A percentile compares a stretch with the other conserved stretches of the same genome.
Evolutionary conservation across 306 rosid species (phyloP).

Genomic region (Abrus pulchellus): DNA sequence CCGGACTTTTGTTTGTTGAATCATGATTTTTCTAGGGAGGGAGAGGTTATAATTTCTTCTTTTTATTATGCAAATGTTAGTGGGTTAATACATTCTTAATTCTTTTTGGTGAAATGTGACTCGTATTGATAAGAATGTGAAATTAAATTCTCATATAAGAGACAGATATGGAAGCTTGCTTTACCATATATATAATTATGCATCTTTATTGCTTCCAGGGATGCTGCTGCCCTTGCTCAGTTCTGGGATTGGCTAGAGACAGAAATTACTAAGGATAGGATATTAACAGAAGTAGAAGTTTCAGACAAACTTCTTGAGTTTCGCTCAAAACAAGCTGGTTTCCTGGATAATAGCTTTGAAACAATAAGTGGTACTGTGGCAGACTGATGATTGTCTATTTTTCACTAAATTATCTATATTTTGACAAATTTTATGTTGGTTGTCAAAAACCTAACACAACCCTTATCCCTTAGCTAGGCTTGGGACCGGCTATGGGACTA

Average conservation of each 20-base stretch:
- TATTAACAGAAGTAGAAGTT: conserved; percentile 83
- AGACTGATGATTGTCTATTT: conserved; percentile 32
- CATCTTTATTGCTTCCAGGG: conserved; percentile 68
- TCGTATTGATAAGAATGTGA: conserved; percentile 32
- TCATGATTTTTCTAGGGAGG: conserved; percentile 12
- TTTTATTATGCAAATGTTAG: neutral
- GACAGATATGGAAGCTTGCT: conserved; percentile 14
- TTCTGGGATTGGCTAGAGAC: conserved; percentile 97
- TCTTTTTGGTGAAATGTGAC: neutral
- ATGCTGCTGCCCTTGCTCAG: conserved; percentile 91
- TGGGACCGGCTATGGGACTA: too few species aligned
- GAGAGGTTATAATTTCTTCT: neutral
- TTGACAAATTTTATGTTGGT: too few species aligned
- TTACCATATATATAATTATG: conserved; percentile 42
- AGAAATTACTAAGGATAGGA: conserved; percentile 63
- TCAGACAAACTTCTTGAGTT: conserved; percentile 90
- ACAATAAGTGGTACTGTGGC: conserved; percentile 94
- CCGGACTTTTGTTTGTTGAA: conserved; percentile 14
- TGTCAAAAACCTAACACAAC: too few species aligned
- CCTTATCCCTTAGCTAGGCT: too few species aligned
- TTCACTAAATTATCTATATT: conserved; percentile 6
- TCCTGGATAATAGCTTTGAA: conserved; percentile 93
- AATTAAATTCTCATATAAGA: neutral
- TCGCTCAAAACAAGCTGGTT: conserved; percentile 89
- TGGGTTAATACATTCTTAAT: conserved; percentile 16